Evolutionary conservation across 345 rosid species (phyloP).

Genomic region (Aquilaria sinensis): DNA sequence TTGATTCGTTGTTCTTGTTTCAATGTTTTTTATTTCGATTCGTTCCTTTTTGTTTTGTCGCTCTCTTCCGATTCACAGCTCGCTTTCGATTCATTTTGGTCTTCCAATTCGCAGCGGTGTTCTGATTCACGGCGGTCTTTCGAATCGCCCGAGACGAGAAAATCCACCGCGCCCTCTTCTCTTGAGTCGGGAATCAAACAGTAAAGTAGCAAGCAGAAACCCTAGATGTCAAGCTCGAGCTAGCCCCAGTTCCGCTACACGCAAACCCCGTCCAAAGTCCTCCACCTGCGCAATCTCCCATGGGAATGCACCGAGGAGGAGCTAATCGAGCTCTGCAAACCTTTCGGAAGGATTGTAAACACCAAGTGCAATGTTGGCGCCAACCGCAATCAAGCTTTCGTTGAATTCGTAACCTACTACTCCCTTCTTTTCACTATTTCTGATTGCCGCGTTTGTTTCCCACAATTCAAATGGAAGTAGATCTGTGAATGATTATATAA

Average conservation of each 20-base stretch:
- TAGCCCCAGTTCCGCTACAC: slow-evolving; percentile 91
- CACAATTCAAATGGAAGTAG: too few relatives aligned
- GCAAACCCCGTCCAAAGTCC: slow-evolving; percentile 92
- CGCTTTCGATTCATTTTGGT: too few relatives aligned
- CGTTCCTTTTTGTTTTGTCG: too few relatives aligned
- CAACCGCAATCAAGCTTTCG: slow-evolving; percentile 93
- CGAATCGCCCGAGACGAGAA: neutral
- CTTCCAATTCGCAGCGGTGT: too few relatives aligned
- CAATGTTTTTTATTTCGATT: too few relatives aligned
- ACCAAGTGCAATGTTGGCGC: slow-evolving; percentile 94
- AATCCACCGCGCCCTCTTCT: neutral
- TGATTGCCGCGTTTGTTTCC: too few relatives aligned
- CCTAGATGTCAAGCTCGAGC: slow-evolving; percentile 62
- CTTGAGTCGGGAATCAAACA: too few relatives aligned
- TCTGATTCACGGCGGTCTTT: too few relatives aligned
- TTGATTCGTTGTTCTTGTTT: too few relatives aligned
- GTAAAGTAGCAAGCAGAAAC: neutral
- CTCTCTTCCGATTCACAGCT: too few relatives aligned
- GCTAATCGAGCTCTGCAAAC: slow-evolving; percentile 85
- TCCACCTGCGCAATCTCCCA: slow-evolving; percentile 88
- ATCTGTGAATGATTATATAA: too few relatives aligned
- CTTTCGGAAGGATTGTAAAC: slow-evolving; percentile 91
- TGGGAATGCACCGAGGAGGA: slow-evolving; percentile 95
- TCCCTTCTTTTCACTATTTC: neutral
- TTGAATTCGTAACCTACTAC: slow-evolving; percentile 59